phyloP scores from a whole-genome alignment of 78 protist genomes.

The Dictyostelium firmibasis region DNA sequence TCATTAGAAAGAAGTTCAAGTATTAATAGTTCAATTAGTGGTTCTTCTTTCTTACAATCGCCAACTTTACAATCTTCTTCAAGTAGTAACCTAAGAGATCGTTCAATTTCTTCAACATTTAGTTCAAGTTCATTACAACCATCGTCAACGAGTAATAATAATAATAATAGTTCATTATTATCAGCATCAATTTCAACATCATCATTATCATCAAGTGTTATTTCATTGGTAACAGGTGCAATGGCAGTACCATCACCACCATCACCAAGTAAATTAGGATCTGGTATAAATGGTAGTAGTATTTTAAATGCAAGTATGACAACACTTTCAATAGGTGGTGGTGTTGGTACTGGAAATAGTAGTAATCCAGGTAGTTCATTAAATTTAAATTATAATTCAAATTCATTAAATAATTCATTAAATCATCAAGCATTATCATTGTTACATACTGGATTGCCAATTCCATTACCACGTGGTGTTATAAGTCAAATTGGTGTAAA shows the following conservation, averaged over 20 bases:
- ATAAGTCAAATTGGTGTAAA: slow-evolving; percentile 59
- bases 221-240: neutral
- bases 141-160: neutral
- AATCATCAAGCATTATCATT: slow-evolving; percentile 1
- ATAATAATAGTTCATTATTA: neutral
- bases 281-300: neutral
- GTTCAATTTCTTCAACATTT: neutral
- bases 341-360: neutral
- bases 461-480: slow-evolving; percentile 57
- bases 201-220: neutral
- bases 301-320: neutral
- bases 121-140: neutral
- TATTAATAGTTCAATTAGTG: neutral
- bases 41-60: neutral
- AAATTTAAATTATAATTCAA: neutral
- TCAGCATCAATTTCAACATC: neutral
- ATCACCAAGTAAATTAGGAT: neutral
- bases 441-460: slow-evolving; percentile 45
- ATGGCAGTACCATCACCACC: neutral
- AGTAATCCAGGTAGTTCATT: neutral
- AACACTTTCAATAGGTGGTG: neutral
- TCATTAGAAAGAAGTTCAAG: neutral
- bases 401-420: slow-evolving; percentile 5
- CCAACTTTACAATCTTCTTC: neutral
- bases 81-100: neutral